Conservation (phyloP, 2,329 filamentous ascomycete species). For the Nakataea oryzae region DNA sequence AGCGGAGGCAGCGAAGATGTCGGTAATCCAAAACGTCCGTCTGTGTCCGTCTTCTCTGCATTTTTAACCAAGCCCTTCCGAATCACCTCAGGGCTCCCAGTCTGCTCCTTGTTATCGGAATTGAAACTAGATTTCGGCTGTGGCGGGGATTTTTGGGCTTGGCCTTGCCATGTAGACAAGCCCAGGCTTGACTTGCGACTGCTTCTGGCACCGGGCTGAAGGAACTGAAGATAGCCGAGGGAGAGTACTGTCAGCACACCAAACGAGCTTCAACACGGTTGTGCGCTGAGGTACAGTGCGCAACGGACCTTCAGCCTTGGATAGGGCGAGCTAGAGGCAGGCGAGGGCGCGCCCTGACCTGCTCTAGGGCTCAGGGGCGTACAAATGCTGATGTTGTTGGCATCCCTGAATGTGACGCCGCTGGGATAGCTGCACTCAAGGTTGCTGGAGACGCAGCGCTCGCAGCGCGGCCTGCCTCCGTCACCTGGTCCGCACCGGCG, state of each 20-base stretch:
- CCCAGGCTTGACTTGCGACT: background rate
- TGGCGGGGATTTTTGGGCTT: background rate
- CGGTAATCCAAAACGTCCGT: background rate
- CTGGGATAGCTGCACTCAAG: constrained; percentile 38
- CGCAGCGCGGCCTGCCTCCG: constrained; percentile 36
- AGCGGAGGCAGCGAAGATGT: too few species aligned
- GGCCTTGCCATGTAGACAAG: background rate
- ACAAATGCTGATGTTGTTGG: constrained; percentile 28
- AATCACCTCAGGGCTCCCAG: background rate
- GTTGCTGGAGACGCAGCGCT: constrained; percentile 32
- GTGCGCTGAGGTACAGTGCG: background rate
- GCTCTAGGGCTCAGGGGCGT: background rate
- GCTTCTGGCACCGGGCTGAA: background rate
- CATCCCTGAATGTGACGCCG: constrained; percentile 34
- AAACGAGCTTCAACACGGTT: background rate
- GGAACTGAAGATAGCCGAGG: background rate
- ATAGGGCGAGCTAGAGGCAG: constrained; percentile 4
- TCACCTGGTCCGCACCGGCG: constrained; percentile 25
- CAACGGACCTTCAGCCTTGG: constrained; percentile 9
- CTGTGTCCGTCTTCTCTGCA: background rate
- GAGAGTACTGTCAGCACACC: background rate
- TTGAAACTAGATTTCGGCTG: background rate
- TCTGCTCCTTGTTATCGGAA: background rate
- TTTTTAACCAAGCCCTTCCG: background rate
- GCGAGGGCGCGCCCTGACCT: background rate